These are phyloP conservation scores for Nigrospora oryzae DNA, from an alignment of 2,329 filamentous ascomycete genomes.

Conservation along the genomic window DNA sequence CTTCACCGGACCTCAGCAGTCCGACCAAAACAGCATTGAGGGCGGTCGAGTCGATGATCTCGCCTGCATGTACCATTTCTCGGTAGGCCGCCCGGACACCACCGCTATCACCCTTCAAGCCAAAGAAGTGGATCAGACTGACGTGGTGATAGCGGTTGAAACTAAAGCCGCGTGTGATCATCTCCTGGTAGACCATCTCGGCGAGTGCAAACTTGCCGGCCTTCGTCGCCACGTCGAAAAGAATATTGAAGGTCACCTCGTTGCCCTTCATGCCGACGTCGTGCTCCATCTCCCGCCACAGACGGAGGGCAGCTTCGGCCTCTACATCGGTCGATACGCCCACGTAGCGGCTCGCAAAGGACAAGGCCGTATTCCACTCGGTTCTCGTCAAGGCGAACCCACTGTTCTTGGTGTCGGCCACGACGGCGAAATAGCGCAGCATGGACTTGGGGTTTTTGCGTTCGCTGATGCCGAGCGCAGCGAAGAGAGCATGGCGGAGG, in stretches of 20 bases:
- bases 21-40: slow-evolving; percentile 81
- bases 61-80: slow-evolving; percentile 74
- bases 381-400: slow-evolving; percentile 56
- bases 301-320: slow-evolving; percentile 58
- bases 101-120: slow-evolving; percentile 63
- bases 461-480: slow-evolving; percentile 56
- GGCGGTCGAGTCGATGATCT: slow-evolving; percentile 80
- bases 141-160: slow-evolving; percentile 77
- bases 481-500: slow-evolving; percentile 56
- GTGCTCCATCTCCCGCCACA: slow-evolving; percentile 89
- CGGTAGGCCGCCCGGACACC: slow-evolving; percentile 71
- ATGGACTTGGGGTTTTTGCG: slow-evolving; percentile 52
- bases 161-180: slow-evolving; percentile 57
- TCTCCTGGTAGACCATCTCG: slow-evolving; percentile 77
- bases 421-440: slow-evolving; percentile 73
- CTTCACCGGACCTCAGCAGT: slow-evolving; percentile 68
- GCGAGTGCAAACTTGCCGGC: slow-evolving; percentile 76
- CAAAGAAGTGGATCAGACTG: slow-evolving; percentile 76
- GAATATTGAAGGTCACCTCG: slow-evolving; percentile 82
- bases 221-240: slow-evolving; percentile 84
- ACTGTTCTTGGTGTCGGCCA: slow-evolving; percentile 75
- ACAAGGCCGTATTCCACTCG: slow-evolving; percentile 81
- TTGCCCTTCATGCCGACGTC: slow-evolving; percentile 56
- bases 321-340: slow-evolving; percentile 48
- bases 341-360: slow-evolving; percentile 68